A percentile compares a stretch with the other conserved stretches of the same genome.
Evolutionary conservation across 2,329 filamentous ascomycete genomes (phyloP).

Genomic region (Hypoxylon sp.): DNA sequence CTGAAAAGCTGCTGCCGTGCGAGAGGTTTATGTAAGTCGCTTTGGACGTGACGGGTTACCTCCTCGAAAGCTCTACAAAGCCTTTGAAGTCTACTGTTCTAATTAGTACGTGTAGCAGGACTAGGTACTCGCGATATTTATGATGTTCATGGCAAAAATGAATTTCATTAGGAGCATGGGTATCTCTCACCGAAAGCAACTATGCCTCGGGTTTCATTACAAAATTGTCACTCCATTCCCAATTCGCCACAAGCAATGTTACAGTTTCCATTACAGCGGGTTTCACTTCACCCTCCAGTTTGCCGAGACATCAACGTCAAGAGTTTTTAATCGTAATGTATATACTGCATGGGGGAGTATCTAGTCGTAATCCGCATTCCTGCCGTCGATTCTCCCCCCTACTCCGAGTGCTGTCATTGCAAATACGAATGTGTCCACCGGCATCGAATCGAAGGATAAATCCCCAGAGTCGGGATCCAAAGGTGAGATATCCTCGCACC

Average conservation of each 20-base stretch:
- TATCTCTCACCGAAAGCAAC: constrained; percentile 9
- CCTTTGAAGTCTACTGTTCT: not conserved
- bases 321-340: constrained; percentile 42
- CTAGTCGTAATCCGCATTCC: constrained; percentile 49
- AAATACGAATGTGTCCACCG: constrained; percentile 47
- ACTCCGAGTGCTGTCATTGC: constrained; percentile 45
- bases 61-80: not conserved
- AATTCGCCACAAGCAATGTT: too few relatives aligned
- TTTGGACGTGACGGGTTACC: not conserved
- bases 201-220: constrained; percentile 23
- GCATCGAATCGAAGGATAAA: constrained; percentile 44
- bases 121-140: not conserved
- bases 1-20: not conserved
- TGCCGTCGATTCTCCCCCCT: constrained; percentile 41
- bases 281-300: not conserved
- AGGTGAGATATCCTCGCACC: constrained; percentile 17
- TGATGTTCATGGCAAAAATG: not conserved
- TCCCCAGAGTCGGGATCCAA: constrained; percentile 42
- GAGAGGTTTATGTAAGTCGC: not conserved
- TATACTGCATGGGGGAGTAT: constrained; percentile 50
- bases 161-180: constrained; percentile 4
- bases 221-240: not conserved
- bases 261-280: too few relatives aligned
- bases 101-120: not conserved
- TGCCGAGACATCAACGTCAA: constrained; percentile 9